Evolutionary conservation across 345 rosid species (phyloP), one percentile per base, ranked within the genome.

Genomic region (Hevea brasiliensis): DNA sequence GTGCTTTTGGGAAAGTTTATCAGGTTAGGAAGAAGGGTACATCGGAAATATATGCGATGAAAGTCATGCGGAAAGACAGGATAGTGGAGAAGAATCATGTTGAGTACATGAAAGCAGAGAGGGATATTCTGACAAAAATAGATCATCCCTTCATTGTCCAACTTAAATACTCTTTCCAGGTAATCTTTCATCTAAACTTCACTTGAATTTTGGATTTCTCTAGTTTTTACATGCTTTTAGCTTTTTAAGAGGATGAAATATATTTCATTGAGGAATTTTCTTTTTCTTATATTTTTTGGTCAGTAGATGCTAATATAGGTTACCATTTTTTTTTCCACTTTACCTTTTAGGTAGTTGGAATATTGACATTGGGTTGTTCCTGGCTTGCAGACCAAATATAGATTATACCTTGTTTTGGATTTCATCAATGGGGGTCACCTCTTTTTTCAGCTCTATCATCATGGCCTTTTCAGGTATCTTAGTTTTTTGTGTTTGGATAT

Each of bases 371-470:
- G 26, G 27, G 6, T 57, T 77, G 20, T 65, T 84, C 0, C 0
- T 85, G 71, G 21, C 37, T 17, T 76, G 85, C 97, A 94, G 98
- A 92, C 97, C 24, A 92, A 94, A 73, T 94, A 94, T 51, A 84
- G 98, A 74, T 77, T 94, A 4, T 92, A 90, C 76, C 98, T 92
- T 18, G 92, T 94, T 80, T 77, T 94, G 23, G 98, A 94, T 82
- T 94, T 94, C 82, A 85, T 94, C 50, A 94, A 94, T 51, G 98
- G 98, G 18, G 98, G 98, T 7, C 98, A 94, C 83, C 92, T 94
- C 1, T 94, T 94, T 80, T 94, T 94, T 81, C 98, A 94, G 89
- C 97, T 94, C 64, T 88, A 90, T 80, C 85, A 88, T 75, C 98
- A 92, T 72, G 98, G 98, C 44, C 98, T 94, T 72, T 94, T 94